Evolutionary conservation across 1,284 basidiomycete genomes (phyloP).

Genomic region (Volvariella volvacea): DNA sequence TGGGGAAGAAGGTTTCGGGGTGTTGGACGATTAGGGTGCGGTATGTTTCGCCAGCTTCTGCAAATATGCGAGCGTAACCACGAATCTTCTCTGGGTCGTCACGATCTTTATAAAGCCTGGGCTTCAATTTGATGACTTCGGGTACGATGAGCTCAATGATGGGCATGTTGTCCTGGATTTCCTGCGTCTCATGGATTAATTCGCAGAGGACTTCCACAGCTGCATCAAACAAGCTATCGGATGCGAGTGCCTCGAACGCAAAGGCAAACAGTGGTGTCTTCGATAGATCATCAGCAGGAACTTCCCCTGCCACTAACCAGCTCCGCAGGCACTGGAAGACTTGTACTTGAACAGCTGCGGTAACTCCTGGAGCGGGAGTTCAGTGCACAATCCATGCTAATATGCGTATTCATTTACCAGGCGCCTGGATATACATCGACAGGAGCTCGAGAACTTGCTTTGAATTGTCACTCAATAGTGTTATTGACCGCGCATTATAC

Average conservation of each 20-base stretch:
- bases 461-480: slow-evolving; percentile 70
- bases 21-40: slow-evolving; percentile 86
- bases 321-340: slow-evolving; percentile 84
- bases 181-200: slow-evolving; percentile 97
- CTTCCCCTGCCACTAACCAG: slow-evolving; percentile 89
- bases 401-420: slow-evolving; percentile 47
- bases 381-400: slow-evolving; percentile 1
- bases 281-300: slow-evolving; percentile 59
- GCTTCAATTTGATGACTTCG: slow-evolving; percentile 67
- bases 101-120: slow-evolving; percentile 48
- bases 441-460: slow-evolving; percentile 74
- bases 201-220: slow-evolving; percentile 93
- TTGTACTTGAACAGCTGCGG: slow-evolving; percentile 73
- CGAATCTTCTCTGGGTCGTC: slow-evolving; percentile 88
- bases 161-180: slow-evolving; percentile 90
- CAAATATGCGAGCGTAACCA: slow-evolving; percentile 88
- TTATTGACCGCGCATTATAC: slow-evolving; percentile 58
- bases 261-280: slow-evolving; percentile 80
- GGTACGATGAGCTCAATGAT: slow-evolving; percentile 87
- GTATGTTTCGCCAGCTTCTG: slow-evolving; percentile 96
- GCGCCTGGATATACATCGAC: slow-evolving; percentile 85
- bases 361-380: slow-evolving; percentile 58
- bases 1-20: slow-evolving; percentile 84
- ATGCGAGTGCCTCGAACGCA: slow-evolving; percentile 79
- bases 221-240: slow-evolving; percentile 86